Base-by-base conservation (phyloP, 129 eudicot genomes). In the Sambucus nigra region DNA sequence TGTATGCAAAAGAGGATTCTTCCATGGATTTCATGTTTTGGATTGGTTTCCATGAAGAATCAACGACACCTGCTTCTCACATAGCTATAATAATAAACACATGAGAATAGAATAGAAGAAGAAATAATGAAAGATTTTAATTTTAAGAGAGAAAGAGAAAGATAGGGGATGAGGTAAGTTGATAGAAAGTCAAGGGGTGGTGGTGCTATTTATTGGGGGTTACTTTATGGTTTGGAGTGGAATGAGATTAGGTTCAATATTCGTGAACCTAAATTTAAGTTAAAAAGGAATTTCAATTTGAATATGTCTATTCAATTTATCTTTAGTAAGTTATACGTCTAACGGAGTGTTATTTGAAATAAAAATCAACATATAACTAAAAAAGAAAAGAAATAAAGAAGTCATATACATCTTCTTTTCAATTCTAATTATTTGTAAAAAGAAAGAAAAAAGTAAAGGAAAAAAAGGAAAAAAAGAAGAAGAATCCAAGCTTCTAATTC, bases 31-130 rank as follows among this genome's bases (percentile, higher is more conserved):
- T 31, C 47, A 47, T 54, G 48, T 73, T 22, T 55, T 61, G 60
- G 27, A 66, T 69, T 51, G 38, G 72, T 51, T 74, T 81, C 80
- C 87, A 80, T 39, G 85, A 66, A 58, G 86, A 45, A 11, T 74
- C 69, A 5, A 67, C 16, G 68, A 47, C 25, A 68, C 26, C 32
- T 75, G 75, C 27, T 33, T 67, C 95, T 60, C 94, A 76, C 95
- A 78, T 88, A 54, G 45, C 28, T 76, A 64, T 25, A 35, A 52
- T 38, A 52, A 23, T n/a, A 63, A 35, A 55, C 22, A 42, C 5
- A 35, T 48, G 53, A 22, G 39, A 51, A 57, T 59, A 67, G 59
- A 62, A 38, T 14, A 11, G 33, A 22, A 56, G 33, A n/a, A 23
- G 47, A 27, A 15, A 28, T 27, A 47, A 10, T n/a, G n/a, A n/a